Evolutionary conservation across 768 basidiomycete genomes (phyloP).

Genomic region (Leccinum obscurum): DNA sequence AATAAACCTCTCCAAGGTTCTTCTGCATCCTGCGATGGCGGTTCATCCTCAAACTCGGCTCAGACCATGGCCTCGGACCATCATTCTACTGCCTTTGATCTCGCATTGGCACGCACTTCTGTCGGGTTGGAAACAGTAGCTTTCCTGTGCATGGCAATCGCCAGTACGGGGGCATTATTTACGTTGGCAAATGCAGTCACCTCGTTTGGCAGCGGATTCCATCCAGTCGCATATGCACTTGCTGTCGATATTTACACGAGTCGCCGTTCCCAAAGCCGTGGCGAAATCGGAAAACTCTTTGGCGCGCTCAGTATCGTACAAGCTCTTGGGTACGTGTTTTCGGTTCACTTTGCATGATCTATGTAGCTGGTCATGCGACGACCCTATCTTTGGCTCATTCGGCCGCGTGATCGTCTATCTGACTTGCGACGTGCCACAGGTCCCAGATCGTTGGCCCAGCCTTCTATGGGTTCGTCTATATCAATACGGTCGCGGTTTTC

Average conservation of each 20-base stretch:
- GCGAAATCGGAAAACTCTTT: conserved; percentile 73
- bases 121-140: conserved; percentile 54
- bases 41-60: conserved; percentile 5
- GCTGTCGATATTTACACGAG: conserved; percentile 64
- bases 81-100: conserved; percentile 61
- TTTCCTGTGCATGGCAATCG: conserved; percentile 51
- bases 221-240: conserved; percentile 68
- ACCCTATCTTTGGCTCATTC: background rate
- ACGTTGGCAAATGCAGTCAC: conserved; percentile 47
- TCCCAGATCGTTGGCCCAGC: conserved; percentile 70
- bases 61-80: conserved; percentile 4
- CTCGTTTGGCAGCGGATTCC: conserved; percentile 64
- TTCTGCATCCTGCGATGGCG: conserved; percentile 2
- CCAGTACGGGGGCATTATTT: conserved; percentile 50
- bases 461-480: conserved; percentile 70
- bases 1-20: conserved; percentile 21
- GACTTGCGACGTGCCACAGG: conserved; percentile 34
- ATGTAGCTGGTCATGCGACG: background rate
- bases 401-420: background rate
- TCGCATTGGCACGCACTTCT: conserved; percentile 63
- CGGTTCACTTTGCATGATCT: background rate
- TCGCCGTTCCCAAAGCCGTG: conserved; percentile 42
- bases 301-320: conserved; percentile 78
- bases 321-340: conserved; percentile 52
- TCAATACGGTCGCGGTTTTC: conserved; percentile 66